Base-by-base conservation (phyloP, 257 asterid species). In the Osmanthus fragrans region DNA sequence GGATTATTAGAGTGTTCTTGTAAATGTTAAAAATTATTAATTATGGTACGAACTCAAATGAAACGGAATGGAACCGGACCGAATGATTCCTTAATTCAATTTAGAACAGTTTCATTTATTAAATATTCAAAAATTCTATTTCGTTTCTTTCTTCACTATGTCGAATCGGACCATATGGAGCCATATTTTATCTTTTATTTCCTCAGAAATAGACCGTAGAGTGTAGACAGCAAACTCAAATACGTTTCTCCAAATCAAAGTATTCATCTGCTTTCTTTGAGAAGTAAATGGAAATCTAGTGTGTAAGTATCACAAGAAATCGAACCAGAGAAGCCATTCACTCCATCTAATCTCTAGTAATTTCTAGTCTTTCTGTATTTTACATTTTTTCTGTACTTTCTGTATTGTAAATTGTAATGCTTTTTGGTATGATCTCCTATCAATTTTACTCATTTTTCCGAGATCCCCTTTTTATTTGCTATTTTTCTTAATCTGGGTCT, bases 321-420 rank as follows among this genome's bases (percentile, higher is more conserved):
- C 65, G n/a, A 33, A 21, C n/a, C 1, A 73, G 47, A 65, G 49
- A 56, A 72, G 36, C 83, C 79, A n/a, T n/a, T 56, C 11, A 56
- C 65, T 19, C 76, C 30, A 29, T 29, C 9, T 56, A 45, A 70
- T 70, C 66, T 79, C 77, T 65, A 75, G 77, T 33, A 63, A 81
- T 73, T 63, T 25, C 2, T 75, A 65, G 30, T 13, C 7, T 45
- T 73, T 60, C 37, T 19, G 45, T 71, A 6, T 60, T 39, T 21
- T 56, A 7, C 10, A 56, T 2, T 1, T 56, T 4, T n/a, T 8
- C 30, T 56, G 12, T 21, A 7, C 7, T 56, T 56, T 56, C 30
- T 56, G 2, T 29, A 29, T 65, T 84, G 89, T 80, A 78, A 82
- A 83, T 72, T 77, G 15, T 60, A 5, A 21, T 66, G 63, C 34